phyloP scores from a whole-genome alignment of 345 rosid species.

The Erodium maritimum region DNA sequence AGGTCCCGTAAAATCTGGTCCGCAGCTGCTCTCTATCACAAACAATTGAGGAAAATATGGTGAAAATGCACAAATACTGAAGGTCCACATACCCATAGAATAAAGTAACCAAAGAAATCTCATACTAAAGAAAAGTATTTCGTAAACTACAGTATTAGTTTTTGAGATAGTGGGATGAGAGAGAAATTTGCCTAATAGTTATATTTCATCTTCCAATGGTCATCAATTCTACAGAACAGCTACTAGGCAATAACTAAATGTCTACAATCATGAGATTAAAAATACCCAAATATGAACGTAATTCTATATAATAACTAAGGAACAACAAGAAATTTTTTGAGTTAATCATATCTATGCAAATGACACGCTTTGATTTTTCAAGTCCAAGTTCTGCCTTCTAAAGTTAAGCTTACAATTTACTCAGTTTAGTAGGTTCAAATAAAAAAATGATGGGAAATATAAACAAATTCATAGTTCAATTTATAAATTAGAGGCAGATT shows the following conservation, averaged over 20 bases:
- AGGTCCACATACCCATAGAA: neutral
- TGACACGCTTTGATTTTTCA: too few relatives aligned
- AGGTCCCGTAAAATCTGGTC: slow-evolving; percentile 92
- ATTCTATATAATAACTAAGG: too few relatives aligned
- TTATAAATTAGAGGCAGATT: too few relatives aligned
- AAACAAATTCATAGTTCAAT: neutral
- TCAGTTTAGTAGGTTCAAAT: too few relatives aligned
- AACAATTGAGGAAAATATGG: neutral
- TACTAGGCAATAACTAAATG: too few relatives aligned
- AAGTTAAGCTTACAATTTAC: too few relatives aligned
- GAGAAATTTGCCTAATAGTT: neutral
- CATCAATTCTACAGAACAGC: neutral
- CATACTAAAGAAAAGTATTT: neutral
- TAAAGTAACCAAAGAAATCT: neutral
- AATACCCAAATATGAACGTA: too few relatives aligned
- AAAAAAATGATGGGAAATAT: too few relatives aligned
- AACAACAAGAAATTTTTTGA: too few relatives aligned
- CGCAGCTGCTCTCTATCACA: slow-evolving; percentile 74
- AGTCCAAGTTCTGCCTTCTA: too few relatives aligned
- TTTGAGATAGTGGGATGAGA: neutral
- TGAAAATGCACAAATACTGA: neutral
- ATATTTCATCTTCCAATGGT: neutral
- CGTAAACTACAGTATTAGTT: neutral
- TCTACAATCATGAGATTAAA: too few relatives aligned
- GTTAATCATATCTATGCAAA: too few relatives aligned